Percentiles rank a stretch among this genome's conserved stretches.
These are phyloP conservation scores for Debaryomyces singareniensis DNA, from an alignment of 1,139 yeast genomes.

Conservation along the genomic window DNA sequence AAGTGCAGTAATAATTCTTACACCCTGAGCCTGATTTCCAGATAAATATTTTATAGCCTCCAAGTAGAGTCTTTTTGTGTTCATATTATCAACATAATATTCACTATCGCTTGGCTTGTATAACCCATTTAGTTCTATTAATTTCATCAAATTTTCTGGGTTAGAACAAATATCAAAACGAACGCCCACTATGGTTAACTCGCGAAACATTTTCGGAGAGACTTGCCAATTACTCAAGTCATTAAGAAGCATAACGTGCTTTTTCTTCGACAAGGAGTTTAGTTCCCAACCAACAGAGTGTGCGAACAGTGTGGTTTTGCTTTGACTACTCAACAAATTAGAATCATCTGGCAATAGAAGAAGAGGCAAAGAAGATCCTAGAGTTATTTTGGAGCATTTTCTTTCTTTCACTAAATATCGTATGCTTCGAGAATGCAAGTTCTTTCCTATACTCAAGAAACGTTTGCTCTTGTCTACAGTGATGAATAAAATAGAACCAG, in stretches of 20 bases:
- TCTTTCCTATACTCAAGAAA: constrained; percentile 53
- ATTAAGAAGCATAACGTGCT: constrained; percentile 32
- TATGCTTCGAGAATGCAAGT: constrained; percentile 50
- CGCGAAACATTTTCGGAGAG: constrained; percentile 48
- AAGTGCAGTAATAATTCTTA: constrained; percentile 48
- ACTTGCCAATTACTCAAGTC: constrained; percentile 44
- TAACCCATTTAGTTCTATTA: constrained; percentile 16
- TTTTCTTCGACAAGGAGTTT: constrained; percentile 11
- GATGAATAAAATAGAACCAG: constrained; percentile 44
- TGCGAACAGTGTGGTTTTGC: constrained; percentile 25
- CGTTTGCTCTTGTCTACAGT: constrained; percentile 54
- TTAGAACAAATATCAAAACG: constrained; percentile 50
- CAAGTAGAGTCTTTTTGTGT: constrained; percentile 14
- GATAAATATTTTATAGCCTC: constrained; percentile 20
- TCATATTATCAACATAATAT: constrained; percentile 9
- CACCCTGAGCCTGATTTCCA: constrained; percentile 19
- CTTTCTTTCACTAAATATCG: constrained; percentile 43
- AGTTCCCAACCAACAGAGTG: constrained; percentile 36
- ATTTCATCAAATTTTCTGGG: constrained; percentile 29
- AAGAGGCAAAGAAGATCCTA: constrained; percentile 53
- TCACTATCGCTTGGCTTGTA: constrained; percentile 4
- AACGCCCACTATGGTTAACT: constrained; percentile 55
- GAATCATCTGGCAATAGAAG: constrained; percentile 34
- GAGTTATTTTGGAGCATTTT: constrained; percentile 32
- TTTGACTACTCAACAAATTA: constrained; percentile 10